Percentiles rank a stretch among this genome's conserved stretches.
Evolutionary conservation across 2,329 filamentous ascomycete species (phyloP).

Genomic region (Aspergillus ruber): DNA sequence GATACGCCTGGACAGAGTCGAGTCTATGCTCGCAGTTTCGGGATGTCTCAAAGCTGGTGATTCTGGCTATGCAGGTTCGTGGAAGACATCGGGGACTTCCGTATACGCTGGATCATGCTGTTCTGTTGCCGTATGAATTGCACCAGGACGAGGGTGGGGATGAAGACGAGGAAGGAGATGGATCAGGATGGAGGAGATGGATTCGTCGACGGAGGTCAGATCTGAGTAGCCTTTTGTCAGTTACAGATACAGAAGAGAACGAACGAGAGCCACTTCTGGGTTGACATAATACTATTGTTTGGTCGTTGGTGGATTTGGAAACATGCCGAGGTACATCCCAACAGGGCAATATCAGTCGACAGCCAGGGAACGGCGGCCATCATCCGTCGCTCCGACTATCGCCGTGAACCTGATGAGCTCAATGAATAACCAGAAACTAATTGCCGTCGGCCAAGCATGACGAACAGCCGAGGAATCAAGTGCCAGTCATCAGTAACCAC

Average conservation of each 20-base stretch:
- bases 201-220: constrained; percentile 7
- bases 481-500: too few species aligned
- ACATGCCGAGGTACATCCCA: not conserved
- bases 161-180: not conserved
- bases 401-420: not conserved
- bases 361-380: too few species aligned
- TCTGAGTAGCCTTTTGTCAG: constrained; percentile 7
- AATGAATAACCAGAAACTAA: too few species aligned
- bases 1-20: constrained; percentile 65
- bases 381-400: not conserved
- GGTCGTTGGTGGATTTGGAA: not conserved
- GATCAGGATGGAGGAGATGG: constrained; percentile 10
- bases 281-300: not conserved
- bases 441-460: too few species aligned
- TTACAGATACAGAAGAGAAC: not conserved
- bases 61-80: constrained; percentile 59
- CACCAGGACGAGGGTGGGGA: not conserved
- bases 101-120: constrained; percentile 61
- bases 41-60: constrained; percentile 56
- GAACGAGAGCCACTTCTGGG: not conserved
- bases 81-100: constrained; percentile 57
- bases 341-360: not conserved
- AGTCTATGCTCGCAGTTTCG: constrained; percentile 76
- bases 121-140: constrained; percentile 55
- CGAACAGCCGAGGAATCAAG: too few species aligned